Conservation (phyloP, 2,329 filamentous ascomycete genomes). For the Stachybotrys chlorohalonatus region DNA sequence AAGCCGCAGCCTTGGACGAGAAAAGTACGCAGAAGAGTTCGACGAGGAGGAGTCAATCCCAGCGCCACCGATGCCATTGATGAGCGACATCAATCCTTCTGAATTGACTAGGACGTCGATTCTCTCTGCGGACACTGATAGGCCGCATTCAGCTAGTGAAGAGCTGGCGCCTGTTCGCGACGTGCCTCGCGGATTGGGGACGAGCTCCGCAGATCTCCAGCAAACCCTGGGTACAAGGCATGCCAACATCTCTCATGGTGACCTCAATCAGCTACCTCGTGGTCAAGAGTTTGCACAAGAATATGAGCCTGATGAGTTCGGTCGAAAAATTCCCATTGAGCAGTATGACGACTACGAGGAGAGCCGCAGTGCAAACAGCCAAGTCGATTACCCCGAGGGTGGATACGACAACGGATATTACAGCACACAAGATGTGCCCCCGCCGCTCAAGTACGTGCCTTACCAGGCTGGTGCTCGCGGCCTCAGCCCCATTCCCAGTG, state of each 20-base stretch:
- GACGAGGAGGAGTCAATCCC: constrained; percentile 50
- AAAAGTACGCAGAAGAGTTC: constrained; percentile 39
- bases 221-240: constrained; percentile 61
- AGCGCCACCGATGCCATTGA: constrained; percentile 73
- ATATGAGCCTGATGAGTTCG: constrained; percentile 37
- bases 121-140: constrained; percentile 69
- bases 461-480: constrained; percentile 62
- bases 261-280: constrained; percentile 45
- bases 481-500: constrained; percentile 84
- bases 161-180: constrained; percentile 54
- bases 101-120: constrained; percentile 85
- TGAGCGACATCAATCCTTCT: constrained; percentile 77
- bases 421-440: constrained; percentile 53
- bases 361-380: constrained; percentile 15
- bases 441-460: constrained; percentile 56
- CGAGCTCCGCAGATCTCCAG: constrained; percentile 31
- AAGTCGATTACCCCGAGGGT: constrained; percentile 29
- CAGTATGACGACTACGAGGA: constrained; percentile 35
- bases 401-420: constrained; percentile 39
- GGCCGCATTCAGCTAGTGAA: constrained; percentile 59
- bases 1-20: constrained; percentile 34
- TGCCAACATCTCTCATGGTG: constrained; percentile 51
- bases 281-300: constrained; percentile 35
- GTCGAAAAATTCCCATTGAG: constrained; percentile 30
- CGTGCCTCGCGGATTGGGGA: constrained; percentile 45